Evolutionary conservation across 2,329 filamentous ascomycete species (phyloP), one percentile per base, ranked within the genome.

Genomic region (Eurotiales sp.): DNA sequence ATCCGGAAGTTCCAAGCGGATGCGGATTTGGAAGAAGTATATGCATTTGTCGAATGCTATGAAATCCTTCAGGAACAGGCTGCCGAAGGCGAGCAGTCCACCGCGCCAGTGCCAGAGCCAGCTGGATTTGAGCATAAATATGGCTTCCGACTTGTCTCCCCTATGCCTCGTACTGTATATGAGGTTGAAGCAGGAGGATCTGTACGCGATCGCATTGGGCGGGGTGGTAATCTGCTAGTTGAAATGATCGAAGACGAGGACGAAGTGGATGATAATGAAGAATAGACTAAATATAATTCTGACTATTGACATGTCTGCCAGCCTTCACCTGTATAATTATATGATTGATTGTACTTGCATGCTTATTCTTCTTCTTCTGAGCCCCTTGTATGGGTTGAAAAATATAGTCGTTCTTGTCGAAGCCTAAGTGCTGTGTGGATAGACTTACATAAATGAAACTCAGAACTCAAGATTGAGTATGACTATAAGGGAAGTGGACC

Each of bases 1-100:
- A 81, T 95, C 51, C 81, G 92, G 37, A 82, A 81, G 45, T 97
- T 99, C 66, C 69, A 76, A 0, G 75, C 79, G 1, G 76, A 82
- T n/a, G 82, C 87, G 0, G 77, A 80, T 2, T 75, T 97, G 32
- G 92, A 97, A 65, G 90, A 96, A 62, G 73, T 99, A 5, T 97
- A 97, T 68, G 93, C 92, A 0, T 96, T 95, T 71, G 90, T 97
- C 2, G 93, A 99, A 65, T 97, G 92, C 71, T 86, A 90, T 65
- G 84, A 89, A 47, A 60, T 86, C 5, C 60, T 90, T 3, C 69
- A 79, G 30, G 69, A 71, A 25, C 30, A 56, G 46, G 5, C 19
- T 6, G 25, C 12, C 11, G 44, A 60, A 51, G 54, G 53, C 61
- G 59, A 3, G 67, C 70, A 14, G 65, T n/a, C n/a, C n/a, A 72